Conservation (phyloP, 306 rosid species). For the Pyrus bretschneideri region DNA sequence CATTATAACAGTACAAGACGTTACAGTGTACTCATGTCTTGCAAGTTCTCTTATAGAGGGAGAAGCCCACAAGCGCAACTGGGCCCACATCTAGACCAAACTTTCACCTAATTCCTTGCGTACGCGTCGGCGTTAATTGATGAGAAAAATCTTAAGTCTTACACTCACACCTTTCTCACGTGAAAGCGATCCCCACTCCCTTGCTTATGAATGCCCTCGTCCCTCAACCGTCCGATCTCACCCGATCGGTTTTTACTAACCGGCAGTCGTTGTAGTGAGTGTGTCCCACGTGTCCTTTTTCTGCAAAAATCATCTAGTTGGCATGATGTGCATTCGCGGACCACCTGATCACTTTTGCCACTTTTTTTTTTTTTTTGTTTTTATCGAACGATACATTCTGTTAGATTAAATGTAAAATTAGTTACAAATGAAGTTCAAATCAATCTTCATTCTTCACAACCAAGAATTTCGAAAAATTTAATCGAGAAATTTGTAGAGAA, state of each 20-base stretch:
- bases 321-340: neutral
- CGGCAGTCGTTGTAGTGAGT: neutral
- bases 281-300: neutral
- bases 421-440: accelerated
- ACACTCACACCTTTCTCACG: neutral
- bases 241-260: neutral
- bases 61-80: neutral
- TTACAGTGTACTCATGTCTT: accelerated
- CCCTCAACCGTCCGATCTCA: neutral
- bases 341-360: neutral
- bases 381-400: too few species aligned
- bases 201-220: neutral
- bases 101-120: conserved; percentile 11
- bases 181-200: neutral
- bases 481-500: too few species aligned
- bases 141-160: neutral
- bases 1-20: accelerated
- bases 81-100: neutral
- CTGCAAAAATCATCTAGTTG: neutral
- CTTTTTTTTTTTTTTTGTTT: neutral
- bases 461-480: too few species aligned
- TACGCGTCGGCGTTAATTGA: neutral
- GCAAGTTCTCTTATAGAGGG: accelerated
- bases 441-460: too few species aligned
- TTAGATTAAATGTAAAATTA: too few species aligned